Conservation (phyloP, 495 filamentous ascomycete species). For the Penicillium lividum region DNA sequence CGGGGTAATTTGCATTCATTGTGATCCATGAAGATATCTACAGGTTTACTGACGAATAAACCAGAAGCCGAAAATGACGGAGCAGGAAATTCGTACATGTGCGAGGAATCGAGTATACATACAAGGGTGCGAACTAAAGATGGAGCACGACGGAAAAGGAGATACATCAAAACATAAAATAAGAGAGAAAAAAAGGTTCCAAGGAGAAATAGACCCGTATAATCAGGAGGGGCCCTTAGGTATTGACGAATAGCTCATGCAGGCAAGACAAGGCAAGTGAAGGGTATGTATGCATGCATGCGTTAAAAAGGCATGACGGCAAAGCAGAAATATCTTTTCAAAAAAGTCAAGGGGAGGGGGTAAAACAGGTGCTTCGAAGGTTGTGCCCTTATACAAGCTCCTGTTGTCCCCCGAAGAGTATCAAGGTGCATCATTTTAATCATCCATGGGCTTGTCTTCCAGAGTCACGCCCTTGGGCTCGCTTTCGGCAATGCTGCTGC, state of each 20-base stretch:
- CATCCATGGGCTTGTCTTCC: constrained; percentile 83
- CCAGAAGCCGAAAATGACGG: neutral
- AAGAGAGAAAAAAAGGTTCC: neutral
- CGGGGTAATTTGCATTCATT: too few relatives aligned
- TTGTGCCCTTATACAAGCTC: constrained; percentile 6
- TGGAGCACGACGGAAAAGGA: neutral
- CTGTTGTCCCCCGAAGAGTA: neutral
- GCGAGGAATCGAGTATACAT: constrained; percentile 12
- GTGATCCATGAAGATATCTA: neutral
- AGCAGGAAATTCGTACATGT: constrained; percentile 9
- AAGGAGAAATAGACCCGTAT: neutral
- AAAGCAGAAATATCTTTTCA: constrained; percentile 7
- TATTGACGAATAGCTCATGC: constrained; percentile 6
- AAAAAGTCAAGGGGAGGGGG: neutral
- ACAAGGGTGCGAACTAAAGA: constrained; percentile 5
- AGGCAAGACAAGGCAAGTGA: constrained; percentile 5
- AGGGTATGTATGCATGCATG: constrained; percentile 15
- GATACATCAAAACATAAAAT: constrained; percentile 10
- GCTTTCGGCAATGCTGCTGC: constrained; percentile 46
- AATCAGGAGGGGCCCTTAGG: neutral
- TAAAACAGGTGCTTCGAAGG: neutral
- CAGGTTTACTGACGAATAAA: neutral
- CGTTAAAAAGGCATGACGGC: neutral
- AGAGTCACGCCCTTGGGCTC: constrained; percentile 70
- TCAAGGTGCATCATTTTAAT: constrained; percentile 42